A percentile compares a stretch with the other conserved stretches of the same genome.
Evolutionary conservation across 106 monocot genomes (phyloP).

Genomic region (Narthecium ossifragum): DNA sequence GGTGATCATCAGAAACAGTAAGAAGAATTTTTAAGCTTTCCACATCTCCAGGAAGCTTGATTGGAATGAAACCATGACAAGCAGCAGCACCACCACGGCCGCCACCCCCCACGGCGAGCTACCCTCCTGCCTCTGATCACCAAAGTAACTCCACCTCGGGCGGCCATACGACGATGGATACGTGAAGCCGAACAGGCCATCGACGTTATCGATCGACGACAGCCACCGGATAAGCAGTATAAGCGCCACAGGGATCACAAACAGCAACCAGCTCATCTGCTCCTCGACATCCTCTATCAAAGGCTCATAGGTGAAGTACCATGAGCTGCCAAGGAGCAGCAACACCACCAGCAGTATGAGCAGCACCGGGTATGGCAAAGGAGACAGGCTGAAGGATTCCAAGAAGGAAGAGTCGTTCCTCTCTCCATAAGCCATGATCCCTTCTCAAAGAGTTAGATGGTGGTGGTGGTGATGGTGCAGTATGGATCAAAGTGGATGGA

Average conservation of each 20-base stretch:
- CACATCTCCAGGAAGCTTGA: constrained; percentile 68
- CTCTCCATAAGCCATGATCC: constrained; percentile 30
- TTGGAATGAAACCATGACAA: constrained; percentile 54
- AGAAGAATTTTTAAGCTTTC: constrained; percentile 24
- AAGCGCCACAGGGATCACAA: constrained; percentile 41
- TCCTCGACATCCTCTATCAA: constrained; percentile 38
- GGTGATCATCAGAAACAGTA: too few relatives aligned
- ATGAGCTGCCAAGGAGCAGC: constrained; percentile 43
- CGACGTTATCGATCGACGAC: constrained; percentile 34
- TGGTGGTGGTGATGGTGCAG: too few relatives aligned
- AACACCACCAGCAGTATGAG: constrained; percentile 55
- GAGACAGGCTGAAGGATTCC: constrained; percentile 59
- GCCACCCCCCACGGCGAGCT: constrained; percentile 78
- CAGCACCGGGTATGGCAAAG: constrained; percentile 68
- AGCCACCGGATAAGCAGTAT: constrained; percentile 56
- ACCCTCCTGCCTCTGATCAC: constrained; percentile 11
- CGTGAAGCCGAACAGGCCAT: constrained; percentile 11
- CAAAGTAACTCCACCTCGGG: constrained; percentile 4
- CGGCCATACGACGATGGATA: constrained; percentile 9
- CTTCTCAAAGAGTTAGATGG: too few relatives aligned
- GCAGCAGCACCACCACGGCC: constrained; percentile 47
- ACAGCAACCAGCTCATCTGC: constrained; percentile 46
- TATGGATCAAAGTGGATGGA: too few relatives aligned
- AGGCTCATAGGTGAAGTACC: constrained; percentile 41
- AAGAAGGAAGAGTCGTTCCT: constrained; percentile 30